phyloP scores from a whole-genome alignment of 2,329 filamentous ascomycete species.

The Ophiocordyceps camponoti-saundersi region DNA sequence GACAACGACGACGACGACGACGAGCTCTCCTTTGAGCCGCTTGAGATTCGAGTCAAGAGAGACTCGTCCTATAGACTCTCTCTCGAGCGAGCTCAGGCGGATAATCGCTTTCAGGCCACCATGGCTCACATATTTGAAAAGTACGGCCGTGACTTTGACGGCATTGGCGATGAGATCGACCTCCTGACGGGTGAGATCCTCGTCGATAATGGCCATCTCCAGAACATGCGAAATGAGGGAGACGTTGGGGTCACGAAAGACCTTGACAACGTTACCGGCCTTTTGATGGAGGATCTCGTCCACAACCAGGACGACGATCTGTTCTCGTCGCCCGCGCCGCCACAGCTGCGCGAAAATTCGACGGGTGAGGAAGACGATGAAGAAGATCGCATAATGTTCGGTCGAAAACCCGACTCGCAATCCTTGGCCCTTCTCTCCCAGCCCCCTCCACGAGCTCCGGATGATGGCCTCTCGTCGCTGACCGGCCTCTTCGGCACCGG shows the following conservation, averaged over 20 bases:
- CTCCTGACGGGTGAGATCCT: conserved; percentile 63
- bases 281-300: conserved; percentile 14
- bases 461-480: neutral
- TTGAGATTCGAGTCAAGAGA: conserved; percentile 27
- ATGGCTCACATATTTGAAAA: conserved; percentile 85
- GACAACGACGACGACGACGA: conserved; percentile 27
- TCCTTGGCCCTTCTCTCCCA: conserved; percentile 3
- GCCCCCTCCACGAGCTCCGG: neutral
- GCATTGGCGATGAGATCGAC: conserved; percentile 80
- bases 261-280: conserved; percentile 17
- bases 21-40: conserved; percentile 29
- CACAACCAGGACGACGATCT: conserved; percentile 6
- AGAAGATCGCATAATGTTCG: conserved; percentile 5
- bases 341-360: too few relatives aligned
- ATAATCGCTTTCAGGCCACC: conserved; percentile 58
- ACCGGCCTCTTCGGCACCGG: conserved; percentile 2
- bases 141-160: conserved; percentile 68
- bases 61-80: conserved; percentile 41
- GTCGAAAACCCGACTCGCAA: conserved; percentile 1
- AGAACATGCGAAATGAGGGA: conserved; percentile 40
- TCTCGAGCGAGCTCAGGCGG: conserved; percentile 46
- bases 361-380: conserved; percentile 3
- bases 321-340: neutral
- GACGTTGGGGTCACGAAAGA: conserved; percentile 17
- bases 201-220: conserved; percentile 80